Evolutionary conservation across 495 filamentous ascomycete species (phyloP).

Genomic region (Ramalina peruviana): DNA sequence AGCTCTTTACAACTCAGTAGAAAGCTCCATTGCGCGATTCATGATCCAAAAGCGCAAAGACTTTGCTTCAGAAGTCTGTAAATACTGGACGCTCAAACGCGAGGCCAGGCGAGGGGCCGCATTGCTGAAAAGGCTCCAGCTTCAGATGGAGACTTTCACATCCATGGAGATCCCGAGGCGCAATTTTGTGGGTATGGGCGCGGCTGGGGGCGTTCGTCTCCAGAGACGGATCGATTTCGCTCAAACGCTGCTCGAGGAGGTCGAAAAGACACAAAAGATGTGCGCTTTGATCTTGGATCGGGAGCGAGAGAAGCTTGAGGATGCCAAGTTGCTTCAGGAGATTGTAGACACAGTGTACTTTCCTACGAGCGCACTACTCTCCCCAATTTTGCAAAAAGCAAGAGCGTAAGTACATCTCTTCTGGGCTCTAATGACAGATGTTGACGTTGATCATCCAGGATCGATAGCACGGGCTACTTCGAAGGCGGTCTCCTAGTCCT

Average conservation of each 20-base stretch:
- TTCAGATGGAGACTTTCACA: slow-evolving; percentile 89
- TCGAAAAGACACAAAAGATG: slow-evolving; percentile 55
- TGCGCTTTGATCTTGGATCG: slow-evolving; percentile 55
- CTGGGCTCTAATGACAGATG: background rate
- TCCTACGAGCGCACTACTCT: slow-evolving; percentile 64
- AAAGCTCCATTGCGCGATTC: slow-evolving; percentile 67
- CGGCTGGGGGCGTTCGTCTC: slow-evolving; percentile 62
- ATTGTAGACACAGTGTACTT: slow-evolving; percentile 84
- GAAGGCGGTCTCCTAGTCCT: slow-evolving; percentile 46
- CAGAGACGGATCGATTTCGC: slow-evolving; percentile 79
- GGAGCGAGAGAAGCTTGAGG: slow-evolving; percentile 59
- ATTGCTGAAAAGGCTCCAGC: slow-evolving; percentile 77
- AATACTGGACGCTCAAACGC: slow-evolving; percentile 95
- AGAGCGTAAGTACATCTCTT: slow-evolving; percentile 39
- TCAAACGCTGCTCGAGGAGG: slow-evolving; percentile 55
- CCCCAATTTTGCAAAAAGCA: slow-evolving; percentile 70
- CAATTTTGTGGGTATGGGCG: slow-evolving; percentile 85
- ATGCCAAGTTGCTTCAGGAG: slow-evolving; percentile 56
- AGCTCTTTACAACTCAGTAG: slow-evolving; percentile 65
- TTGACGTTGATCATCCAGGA: slow-evolving; percentile 37
- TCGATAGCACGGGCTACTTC: slow-evolving; percentile 62
- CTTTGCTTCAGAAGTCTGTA: slow-evolving; percentile 81
- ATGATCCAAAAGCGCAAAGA: slow-evolving; percentile 73
- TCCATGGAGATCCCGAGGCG: slow-evolving; percentile 92
- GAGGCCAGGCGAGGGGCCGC: slow-evolving; percentile 86